Percentiles rank a stretch among this genome's conserved stretches.
phyloP scores from a whole-genome alignment of 2,329 filamentous ascomycete genomes.

The Leptodontidium sp. region DNA sequence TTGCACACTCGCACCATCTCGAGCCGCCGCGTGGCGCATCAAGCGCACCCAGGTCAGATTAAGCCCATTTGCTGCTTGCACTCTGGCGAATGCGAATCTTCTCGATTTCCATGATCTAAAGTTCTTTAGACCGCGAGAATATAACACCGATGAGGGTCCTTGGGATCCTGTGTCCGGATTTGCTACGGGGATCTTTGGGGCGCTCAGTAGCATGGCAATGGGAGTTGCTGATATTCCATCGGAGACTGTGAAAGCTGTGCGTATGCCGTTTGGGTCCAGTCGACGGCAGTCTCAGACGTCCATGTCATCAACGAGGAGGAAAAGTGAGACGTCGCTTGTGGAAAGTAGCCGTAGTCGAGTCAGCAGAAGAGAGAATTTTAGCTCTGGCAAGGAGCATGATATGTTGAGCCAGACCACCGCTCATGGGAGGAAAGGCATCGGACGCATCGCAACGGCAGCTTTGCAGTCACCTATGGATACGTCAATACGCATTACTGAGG shows the following conservation, averaged over 20 bases:
- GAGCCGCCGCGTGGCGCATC: conserved; percentile 78
- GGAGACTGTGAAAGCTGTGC: conserved; percentile 19
- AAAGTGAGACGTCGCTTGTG: conserved; percentile 28
- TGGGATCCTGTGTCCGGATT: conserved; percentile 81
- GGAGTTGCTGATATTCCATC: conserved; percentile 77
- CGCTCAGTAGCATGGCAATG: conserved; percentile 80
- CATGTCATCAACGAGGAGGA: conserved; percentile 59
- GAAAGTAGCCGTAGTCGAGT: not conserved
- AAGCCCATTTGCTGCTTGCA: conserved; percentile 75
- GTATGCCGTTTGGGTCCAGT: too few species aligned
- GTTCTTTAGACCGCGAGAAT: conserved; percentile 69
- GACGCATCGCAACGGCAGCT: conserved; percentile 74
- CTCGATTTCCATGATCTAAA: conserved; percentile 77
- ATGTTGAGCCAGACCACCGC: conserved; percentile 25
- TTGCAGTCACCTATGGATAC: conserved; percentile 61
- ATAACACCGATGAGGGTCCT: conserved; percentile 80
- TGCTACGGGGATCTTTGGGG: conserved; percentile 78
- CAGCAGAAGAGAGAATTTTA: not conserved
- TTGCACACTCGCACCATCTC: conserved; percentile 73
- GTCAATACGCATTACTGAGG: conserved; percentile 70
- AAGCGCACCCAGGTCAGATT: conserved; percentile 71
- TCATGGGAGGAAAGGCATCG: conserved; percentile 63
- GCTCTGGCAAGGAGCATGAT: conserved; percentile 21
- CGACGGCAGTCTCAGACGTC: conserved; percentile 61
- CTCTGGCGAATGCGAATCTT: conserved; percentile 69